Conservation (phyloP, 345 rosid genomes). For the Moricandia arvensis region DNA sequence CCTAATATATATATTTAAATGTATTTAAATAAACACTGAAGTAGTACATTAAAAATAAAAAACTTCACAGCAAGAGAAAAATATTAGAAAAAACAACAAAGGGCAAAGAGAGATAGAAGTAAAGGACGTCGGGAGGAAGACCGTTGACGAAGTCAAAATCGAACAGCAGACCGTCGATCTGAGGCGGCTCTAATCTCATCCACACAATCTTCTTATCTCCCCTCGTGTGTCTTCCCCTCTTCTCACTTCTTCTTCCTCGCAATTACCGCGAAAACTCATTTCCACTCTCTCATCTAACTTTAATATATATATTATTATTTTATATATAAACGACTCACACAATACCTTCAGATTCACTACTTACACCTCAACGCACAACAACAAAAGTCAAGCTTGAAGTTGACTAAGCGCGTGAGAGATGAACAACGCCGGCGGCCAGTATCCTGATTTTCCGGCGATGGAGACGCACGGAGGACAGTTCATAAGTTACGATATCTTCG, state of each 20-base stretch:
- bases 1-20: not conserved
- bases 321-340: not conserved
- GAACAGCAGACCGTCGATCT: slow-evolving; percentile 39
- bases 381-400: not conserved
- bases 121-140: slow-evolving; percentile 25
- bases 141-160: slow-evolving; percentile 33
- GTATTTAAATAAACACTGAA: not conserved
- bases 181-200: slow-evolving; percentile 56
- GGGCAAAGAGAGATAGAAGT: slow-evolving; percentile 14
- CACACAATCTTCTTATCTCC: slow-evolving; percentile 34
- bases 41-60: not conserved
- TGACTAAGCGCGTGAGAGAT: slow-evolving; percentile 4
- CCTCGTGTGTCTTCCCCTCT: not conserved
- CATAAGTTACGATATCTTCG: slow-evolving; percentile 73
- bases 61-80: not conserved
- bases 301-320: not conserved
- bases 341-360: not conserved
- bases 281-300: slow-evolving; percentile 1
- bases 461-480: slow-evolving; percentile 70
- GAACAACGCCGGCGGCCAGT: slow-evolving; percentile 50
- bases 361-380: not conserved
- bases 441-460: slow-evolving; percentile 69
- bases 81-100: not conserved
- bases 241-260: slow-evolving; percentile 50
- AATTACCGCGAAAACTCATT: slow-evolving; percentile 43